These are phyloP conservation scores for Komagataella mondaviorum DNA, from an alignment of 805 yeast genomes.

Conservation along the genomic window DNA sequence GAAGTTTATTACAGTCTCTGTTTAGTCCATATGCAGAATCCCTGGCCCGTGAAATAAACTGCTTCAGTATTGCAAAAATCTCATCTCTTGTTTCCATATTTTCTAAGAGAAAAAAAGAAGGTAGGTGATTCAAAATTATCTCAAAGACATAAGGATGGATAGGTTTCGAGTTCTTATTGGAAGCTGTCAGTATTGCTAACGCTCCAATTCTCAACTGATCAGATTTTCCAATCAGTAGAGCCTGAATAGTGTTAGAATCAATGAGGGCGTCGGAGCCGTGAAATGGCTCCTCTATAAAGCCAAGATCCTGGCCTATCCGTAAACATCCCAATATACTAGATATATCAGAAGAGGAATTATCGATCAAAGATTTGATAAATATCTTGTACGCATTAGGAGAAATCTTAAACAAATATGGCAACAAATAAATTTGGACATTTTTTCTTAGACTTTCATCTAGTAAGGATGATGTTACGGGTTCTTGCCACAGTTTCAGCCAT, in stretches of 20 bases:
- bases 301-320: constrained; percentile 50
- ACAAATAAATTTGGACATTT: constrained; percentile 42
- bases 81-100: constrained; percentile 59
- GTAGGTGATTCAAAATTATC: constrained; percentile 28
- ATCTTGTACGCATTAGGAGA: constrained; percentile 27
- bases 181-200: constrained; percentile 45
- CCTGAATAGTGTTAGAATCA: constrained; percentile 19
- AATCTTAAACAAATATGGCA: constrained; percentile 49
- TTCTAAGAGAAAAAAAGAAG: constrained; percentile 45
- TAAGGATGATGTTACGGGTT: constrained; percentile 21
- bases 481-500: constrained; percentile 45
- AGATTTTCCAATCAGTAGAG: constrained; percentile 32
- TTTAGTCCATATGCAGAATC: constrained; percentile 51
- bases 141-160: constrained; percentile 32
- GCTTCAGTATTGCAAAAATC: constrained; percentile 46
- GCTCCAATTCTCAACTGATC: constrained; percentile 33
- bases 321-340: constrained; percentile 38
- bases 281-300: constrained; percentile 36
- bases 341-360: constrained; percentile 13
- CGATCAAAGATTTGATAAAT: constrained; percentile 20
- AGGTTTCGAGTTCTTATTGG: constrained; percentile 48
- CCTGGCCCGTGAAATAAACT: constrained; percentile 48
- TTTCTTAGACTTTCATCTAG: constrained; percentile 18
- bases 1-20: constrained; percentile 34
- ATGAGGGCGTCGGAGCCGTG: constrained; percentile 16